Conservation (phyloP, 2,329 filamentous ascomycete genomes). For the Fusarium transvaalense region DNA sequence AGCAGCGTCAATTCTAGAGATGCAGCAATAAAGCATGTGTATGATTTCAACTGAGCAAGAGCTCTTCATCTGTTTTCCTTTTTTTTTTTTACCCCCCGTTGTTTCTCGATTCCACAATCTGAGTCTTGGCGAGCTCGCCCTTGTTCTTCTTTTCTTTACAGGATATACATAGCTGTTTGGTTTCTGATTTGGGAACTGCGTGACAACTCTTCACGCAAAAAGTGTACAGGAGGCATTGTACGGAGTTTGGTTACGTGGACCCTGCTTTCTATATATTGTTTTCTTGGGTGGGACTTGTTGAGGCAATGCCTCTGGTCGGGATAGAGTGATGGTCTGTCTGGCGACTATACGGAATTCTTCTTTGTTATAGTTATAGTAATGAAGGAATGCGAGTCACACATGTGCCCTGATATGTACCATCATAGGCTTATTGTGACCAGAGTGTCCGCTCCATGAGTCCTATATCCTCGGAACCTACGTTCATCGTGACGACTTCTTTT, state of each 20-base stretch:
- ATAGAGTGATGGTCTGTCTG: constrained; percentile 28
- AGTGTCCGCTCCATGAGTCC: neutral
- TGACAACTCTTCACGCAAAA: constrained; percentile 36
- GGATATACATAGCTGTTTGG: constrained; percentile 38
- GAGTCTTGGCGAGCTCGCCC: constrained; percentile 31
- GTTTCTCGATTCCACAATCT: constrained; percentile 20
- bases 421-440: neutral
- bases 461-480: neutral
- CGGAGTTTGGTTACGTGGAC: constrained; percentile 50
- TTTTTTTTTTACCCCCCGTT: no score
- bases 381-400: constrained; percentile 37
- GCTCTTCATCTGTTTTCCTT: constrained; percentile 18
- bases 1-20: constrained; percentile 62
- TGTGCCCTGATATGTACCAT: constrained; percentile 8
- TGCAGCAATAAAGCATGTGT: constrained; percentile 37
- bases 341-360: constrained; percentile 20
- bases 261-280: constrained; percentile 39
- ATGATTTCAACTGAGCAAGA: constrained; percentile 33
- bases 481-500: neutral
- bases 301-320: constrained; percentile 22
- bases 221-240: constrained; percentile 53
- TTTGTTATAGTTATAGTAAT: constrained; percentile 41
- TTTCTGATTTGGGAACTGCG: constrained; percentile 29
- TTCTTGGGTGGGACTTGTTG: constrained; percentile 34
- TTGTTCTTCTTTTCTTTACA: constrained; percentile 34